A percentile compares a stretch with the other conserved stretches of the same genome.
These are phyloP conservation scores for Batrachochytrium dendrobatidis DNA, from an alignment of 371 early-diverging fungal species.

Conservation along the genomic window DNA sequence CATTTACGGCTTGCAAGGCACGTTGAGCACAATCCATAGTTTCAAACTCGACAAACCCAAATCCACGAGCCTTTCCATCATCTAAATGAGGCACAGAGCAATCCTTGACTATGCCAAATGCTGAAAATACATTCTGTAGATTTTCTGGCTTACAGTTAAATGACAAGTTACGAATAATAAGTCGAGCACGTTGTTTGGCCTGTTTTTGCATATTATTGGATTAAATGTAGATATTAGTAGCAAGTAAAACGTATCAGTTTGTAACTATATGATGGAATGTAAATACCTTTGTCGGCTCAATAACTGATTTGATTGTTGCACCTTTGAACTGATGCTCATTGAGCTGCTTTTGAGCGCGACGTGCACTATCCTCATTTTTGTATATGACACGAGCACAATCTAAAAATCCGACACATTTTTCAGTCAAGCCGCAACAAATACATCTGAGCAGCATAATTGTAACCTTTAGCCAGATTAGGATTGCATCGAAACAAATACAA, in stretches of 20 bases:
- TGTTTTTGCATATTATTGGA: too few species aligned
- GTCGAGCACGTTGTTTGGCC: slow-evolving; percentile 30
- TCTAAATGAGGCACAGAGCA: slow-evolving; percentile 62
- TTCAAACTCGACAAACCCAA: slow-evolving; percentile 82
- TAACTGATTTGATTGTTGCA: slow-evolving; percentile 17
- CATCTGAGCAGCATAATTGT: not conserved
- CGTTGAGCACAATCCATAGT: slow-evolving; percentile 51
- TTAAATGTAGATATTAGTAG: not conserved
- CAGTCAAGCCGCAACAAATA: not conserved
- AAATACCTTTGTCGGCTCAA: slow-evolving; percentile 2
- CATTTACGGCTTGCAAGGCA: slow-evolving; percentile 73
- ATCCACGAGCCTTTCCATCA: slow-evolving; percentile 66
- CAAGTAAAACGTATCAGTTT: not conserved
- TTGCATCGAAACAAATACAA: not conserved
- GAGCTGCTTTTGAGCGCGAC: slow-evolving; percentile 45
- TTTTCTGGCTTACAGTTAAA: slow-evolving; percentile 41
- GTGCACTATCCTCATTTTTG: slow-evolving; percentile 32
- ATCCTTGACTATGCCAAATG: slow-evolving; percentile 23
- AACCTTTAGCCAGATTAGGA: not conserved
- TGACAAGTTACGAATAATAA: slow-evolving; percentile 87
- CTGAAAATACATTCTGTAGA: slow-evolving; percentile 17
- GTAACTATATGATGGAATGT: not conserved
- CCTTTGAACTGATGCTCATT: slow-evolving; percentile 64
- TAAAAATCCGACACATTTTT: not conserved
- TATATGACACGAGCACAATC: slow-evolving; percentile 20